Base-by-base conservation (phyloP, 129 eudicot species). In the Apium graveolens region DNA sequence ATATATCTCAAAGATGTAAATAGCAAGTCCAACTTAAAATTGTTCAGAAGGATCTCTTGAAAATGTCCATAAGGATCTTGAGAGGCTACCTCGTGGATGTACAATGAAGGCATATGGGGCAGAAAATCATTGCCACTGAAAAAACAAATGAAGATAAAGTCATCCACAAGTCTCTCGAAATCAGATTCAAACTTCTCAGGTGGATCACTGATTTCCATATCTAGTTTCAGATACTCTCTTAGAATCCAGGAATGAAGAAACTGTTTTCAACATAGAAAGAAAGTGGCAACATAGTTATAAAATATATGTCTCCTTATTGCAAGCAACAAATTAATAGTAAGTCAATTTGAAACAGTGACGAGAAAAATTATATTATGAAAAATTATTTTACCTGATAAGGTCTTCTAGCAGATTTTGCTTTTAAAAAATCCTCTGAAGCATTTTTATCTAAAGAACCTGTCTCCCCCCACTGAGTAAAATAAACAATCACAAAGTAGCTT, bases 51-150 rank as follows among this genome's bases (percentile, higher is more conserved):
- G 1, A 35, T 14, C 24, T 32, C 21, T 73, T n/a, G n/a, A 70
- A 26, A n/a, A 11, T 26, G 37, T 16, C 7, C 13, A 26, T 41
- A 10, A 10, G 24, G 1, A 35, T 14, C 24, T 32, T 17, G 48
- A 18, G 24, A 32, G 16, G 5, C 38, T 53, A 91, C 97, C 97
- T 91, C 97, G 24, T 81, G 87, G 26, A 91, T 85, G 62, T 87
- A 90, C 72, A 91, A 63, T 3, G 86, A 78, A 0, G 97, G 97
- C 90, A 91, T 85, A 24, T 78, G 97, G 0, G 97, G 97, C 1
- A 91, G 51, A 70, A 91, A 91, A 76, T 91, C 93, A 79, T 89
- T 91, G 26, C 93, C 97, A 38, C 79, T 86, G 45, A 87, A 91
- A 55, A 91, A 87, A 74, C 97, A 86, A 0, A 87, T 74, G 73